A percentile compares a stretch with the other conserved stretches of the same genome.
These are phyloP conservation scores for Barnettozyma sucrosica DNA, from an alignment of 805 yeast species.

Conservation along the genomic window DNA sequence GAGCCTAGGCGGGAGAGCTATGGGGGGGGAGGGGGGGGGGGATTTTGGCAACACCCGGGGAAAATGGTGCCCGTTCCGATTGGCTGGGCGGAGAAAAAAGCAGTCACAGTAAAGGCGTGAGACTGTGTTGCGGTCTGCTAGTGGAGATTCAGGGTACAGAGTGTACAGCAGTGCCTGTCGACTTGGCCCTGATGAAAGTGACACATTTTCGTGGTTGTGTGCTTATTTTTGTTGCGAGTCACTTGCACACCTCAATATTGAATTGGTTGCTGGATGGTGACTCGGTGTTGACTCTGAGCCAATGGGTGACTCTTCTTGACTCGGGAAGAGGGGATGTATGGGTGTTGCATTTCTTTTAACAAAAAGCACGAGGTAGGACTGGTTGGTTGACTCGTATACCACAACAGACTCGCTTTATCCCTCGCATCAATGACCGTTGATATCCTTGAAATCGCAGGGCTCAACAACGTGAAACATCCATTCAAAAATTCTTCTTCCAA, in stretches of 20 bases:
- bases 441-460: slow-evolving; percentile 10
- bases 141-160: neutral
- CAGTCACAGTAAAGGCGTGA: slow-evolving; percentile 5
- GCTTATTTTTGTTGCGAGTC: neutral
- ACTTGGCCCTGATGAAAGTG: slow-evolving; percentile 1
- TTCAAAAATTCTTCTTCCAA: slow-evolving; percentile 56
- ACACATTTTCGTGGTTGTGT: slow-evolving; percentile 1
- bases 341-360: no score
- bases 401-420: no score
- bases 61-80: slow-evolving; percentile 10
- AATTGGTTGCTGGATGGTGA: neutral
- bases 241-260: no score
- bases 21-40: no score
- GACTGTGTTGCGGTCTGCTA: neutral
- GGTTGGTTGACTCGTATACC: neutral
- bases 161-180: neutral
- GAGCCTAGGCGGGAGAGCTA: no score
- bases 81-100: slow-evolving; percentile 7
- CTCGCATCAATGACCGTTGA: slow-evolving; percentile 5
- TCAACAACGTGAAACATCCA: slow-evolving; percentile 31
- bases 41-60: neutral
- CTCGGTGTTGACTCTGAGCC: neutral
- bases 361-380: no score
- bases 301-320: neutral
- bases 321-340: neutral